These are phyloP conservation scores for Dendrostoma leiphaemia DNA, from an alignment of 2,329 filamentous ascomycete species.

Conservation along the genomic window DNA sequence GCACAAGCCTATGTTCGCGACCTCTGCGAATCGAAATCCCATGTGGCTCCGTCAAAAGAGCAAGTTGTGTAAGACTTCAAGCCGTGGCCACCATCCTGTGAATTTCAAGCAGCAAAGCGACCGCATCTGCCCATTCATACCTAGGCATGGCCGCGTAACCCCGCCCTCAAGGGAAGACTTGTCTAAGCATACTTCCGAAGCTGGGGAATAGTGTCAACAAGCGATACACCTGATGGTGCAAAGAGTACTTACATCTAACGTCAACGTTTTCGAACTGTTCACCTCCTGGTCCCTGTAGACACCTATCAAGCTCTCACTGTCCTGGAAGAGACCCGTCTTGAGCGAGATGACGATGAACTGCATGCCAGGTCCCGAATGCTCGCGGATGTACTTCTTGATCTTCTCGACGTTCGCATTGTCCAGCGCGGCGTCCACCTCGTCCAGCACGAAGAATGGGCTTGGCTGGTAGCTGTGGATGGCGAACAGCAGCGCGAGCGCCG, in stretches of 20 bases:
- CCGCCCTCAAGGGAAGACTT: neutral
- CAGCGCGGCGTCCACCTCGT: slow-evolving; percentile 97
- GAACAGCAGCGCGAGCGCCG: slow-evolving; percentile 91
- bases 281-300: slow-evolving; percentile 93
- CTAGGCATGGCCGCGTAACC: too few species aligned
- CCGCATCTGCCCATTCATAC: neutral
- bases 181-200: slow-evolving; percentile 15
- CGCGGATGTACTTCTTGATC: slow-evolving; percentile 93
- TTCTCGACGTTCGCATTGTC: slow-evolving; percentile 96
- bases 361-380: slow-evolving; percentile 94
- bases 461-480: slow-evolving; percentile 96
- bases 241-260: slow-evolving; percentile 78
- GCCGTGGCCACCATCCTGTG: neutral
- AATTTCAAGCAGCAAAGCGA: neutral
- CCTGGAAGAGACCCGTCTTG: slow-evolving; percentile 93
- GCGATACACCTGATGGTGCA: slow-evolving; percentile 4
- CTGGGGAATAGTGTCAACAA: neutral
- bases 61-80: neutral
- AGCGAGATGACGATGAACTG: slow-evolving; percentile 98
- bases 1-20: neutral
- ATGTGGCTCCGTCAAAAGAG: neutral
- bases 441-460: slow-evolving; percentile 93
- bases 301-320: slow-evolving; percentile 91
- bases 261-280: slow-evolving; percentile 88
- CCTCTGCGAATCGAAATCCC: neutral